These are phyloP conservation scores for Paramyrothecium sp. DNA, from an alignment of 2,329 filamentous ascomycete species.

Conservation along the genomic window DNA sequence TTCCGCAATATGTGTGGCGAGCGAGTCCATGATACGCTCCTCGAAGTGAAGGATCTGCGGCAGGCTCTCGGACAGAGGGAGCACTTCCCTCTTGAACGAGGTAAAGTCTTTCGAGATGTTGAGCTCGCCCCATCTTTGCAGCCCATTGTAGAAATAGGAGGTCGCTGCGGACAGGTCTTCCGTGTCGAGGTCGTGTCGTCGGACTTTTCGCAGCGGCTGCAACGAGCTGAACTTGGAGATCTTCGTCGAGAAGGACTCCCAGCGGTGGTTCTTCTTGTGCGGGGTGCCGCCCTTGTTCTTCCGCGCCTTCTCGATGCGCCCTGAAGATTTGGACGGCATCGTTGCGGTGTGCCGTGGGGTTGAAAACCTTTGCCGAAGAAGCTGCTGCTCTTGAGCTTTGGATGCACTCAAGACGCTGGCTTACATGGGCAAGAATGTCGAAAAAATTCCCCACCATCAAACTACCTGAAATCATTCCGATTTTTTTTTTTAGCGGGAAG, in stretches of 20 bases:
- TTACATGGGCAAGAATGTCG: conserved; percentile 9
- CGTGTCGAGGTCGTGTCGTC: conserved; percentile 78
- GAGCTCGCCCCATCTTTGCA: conserved; percentile 88
- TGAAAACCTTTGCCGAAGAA: conserved; percentile 18
- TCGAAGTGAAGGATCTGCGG: conserved; percentile 91
- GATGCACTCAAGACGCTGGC: conserved; percentile 12
- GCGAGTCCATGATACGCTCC: conserved; percentile 74
- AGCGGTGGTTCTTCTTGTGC: conserved; percentile 81
- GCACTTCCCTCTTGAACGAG: conserved; percentile 71
- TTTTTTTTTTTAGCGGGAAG: conserved; percentile 31
- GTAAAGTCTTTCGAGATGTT: conserved; percentile 84
- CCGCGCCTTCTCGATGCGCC: conserved; percentile 66
- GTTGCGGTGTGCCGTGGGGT: conserved; percentile 33
- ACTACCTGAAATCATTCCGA: conserved; percentile 14
- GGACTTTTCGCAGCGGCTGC: conserved; percentile 87
- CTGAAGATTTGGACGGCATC: conserved; percentile 63
- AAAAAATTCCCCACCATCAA: conserved; percentile 23
- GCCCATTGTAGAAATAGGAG: conserved; percentile 82
- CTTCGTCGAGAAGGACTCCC: conserved; percentile 87
- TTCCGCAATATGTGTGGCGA: conserved; percentile 74
- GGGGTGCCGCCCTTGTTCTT: conserved; percentile 70
- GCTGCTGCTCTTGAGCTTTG: background rate
- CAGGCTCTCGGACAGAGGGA: conserved; percentile 81
- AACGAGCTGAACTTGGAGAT: conserved; percentile 85
- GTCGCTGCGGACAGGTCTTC: conserved; percentile 72